Base-by-base conservation (phyloP, 192 early-diverging fungal genomes). In the Geosiphon pyriformis region DNA sequence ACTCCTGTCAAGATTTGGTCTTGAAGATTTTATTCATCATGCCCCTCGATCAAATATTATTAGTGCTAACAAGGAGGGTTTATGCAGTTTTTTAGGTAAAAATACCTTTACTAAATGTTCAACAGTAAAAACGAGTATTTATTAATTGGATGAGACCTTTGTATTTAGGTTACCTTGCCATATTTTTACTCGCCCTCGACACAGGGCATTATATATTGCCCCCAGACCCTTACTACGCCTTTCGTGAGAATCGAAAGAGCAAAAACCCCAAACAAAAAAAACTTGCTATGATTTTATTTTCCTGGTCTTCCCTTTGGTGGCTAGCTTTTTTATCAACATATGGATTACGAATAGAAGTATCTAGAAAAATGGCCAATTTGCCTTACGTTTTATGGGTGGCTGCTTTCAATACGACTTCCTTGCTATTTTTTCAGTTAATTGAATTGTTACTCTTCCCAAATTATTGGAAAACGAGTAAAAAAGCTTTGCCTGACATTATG, bases 21-120 rank as follows among this genome's bases (percentile, higher is more conserved):
- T 92, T 1, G 80, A 91, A 61, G 65, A 80, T 22, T 98, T 84
- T 76, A 88, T 95, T 50, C 79, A 90, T 47, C 23, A 85, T 49
- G 90, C 92, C 0, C 87, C 86, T 4, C 83, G 96, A 46, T 76
- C 74, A 0, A 80, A 80, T 60, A 62, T 96, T 0, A 65, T 98
- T 22, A 87, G 82, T 30, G 86, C 89, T 62, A 98, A 98, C 79
- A 86, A 88, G 51, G 96, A 98, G 71, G 96, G 96, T 12, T 81
- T 96, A 31, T 87, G 82, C 52, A 92, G 89, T 33, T 89, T 96
- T 55, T 57, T 83, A 56, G 90, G 88, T 82, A 80, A 62, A 59
- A 47, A 17, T 35, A 72, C n/a, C n/a, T n/a, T n/a, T n/a, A n/a
- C n/a, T n/a, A n/a, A n/a, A n/a, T n/a, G n/a, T n/a, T n/a, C n/a